Percentiles rank a stretch among this genome's conserved stretches.
phyloP scores from a whole-genome alignment of 371 early-diverging fungal species.

The Syncephalastrum racemosum region DNA sequence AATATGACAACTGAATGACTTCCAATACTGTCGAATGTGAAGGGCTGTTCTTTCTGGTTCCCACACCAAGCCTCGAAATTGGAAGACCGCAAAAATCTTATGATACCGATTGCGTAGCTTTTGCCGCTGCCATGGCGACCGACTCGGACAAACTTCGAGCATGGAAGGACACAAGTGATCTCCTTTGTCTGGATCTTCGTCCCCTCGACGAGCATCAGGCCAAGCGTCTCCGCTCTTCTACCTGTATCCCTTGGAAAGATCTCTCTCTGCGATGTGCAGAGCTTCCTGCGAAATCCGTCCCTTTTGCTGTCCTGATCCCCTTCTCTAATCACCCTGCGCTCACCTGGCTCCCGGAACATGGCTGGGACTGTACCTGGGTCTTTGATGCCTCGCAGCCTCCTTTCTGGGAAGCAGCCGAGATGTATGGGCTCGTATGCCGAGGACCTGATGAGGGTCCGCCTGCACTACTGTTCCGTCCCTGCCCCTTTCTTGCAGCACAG shows the following conservation, averaged over 20 bases:
- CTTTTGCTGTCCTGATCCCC: constrained; percentile 44
- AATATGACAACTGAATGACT: too few species aligned
- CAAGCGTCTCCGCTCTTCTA: constrained; percentile 29
- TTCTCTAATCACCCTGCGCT: too few species aligned
- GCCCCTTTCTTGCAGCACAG: constrained; percentile 27
- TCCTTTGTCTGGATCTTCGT: constrained; percentile 37
- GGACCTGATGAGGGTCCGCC: constrained; percentile 1
- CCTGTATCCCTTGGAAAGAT: constrained; percentile 41
- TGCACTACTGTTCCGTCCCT: constrained; percentile 33
- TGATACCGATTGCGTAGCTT: too few species aligned
- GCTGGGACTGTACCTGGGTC: constrained; percentile 41
- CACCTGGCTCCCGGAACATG: constrained; percentile 27
- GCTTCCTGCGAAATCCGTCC: constrained; percentile 39
- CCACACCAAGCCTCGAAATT: too few species aligned
- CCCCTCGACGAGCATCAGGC: constrained; percentile 17
- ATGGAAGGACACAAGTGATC: neutral
- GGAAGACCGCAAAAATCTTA: too few species aligned
- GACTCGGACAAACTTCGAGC: too few species aligned
- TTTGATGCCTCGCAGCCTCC: constrained; percentile 26
- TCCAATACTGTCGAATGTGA: too few species aligned
- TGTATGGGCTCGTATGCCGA: neutral
- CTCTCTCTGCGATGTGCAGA: constrained; percentile 32
- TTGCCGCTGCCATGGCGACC: too few species aligned
- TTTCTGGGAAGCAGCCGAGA: constrained; percentile 12
- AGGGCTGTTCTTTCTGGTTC: too few species aligned